Base-by-base conservation (phyloP, 495 filamentous ascomycete species). In the Penicillium robsamsonii region DNA sequence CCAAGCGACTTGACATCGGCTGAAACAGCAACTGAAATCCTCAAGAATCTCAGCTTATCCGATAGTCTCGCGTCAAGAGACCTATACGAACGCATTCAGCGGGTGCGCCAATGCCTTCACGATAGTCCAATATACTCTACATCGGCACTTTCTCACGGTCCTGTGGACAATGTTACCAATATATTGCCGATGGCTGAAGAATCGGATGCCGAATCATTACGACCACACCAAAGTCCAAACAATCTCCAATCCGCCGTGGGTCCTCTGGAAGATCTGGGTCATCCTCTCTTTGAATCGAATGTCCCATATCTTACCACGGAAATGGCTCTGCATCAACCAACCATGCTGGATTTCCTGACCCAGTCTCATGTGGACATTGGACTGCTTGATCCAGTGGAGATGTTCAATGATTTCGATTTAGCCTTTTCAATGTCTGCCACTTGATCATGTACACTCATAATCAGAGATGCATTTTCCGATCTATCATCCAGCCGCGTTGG, bases 341-440 rank as follows among this genome's bases (percentile, higher is more conserved):
- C 67, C 4, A 72, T 74, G 71, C 63, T 71, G 50, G 64, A 72
- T 24, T 74, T 74, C 15, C 57, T 72, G 3, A 64, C 68, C 15
- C 70, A 69, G 63, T 62, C 66, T 15, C 56, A 67, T 46, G 44
- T 68, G 12, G 65, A 71, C 55, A 43, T 71, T 29, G 69, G 66
- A 7, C 55, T 67, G 22, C 47, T 69, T 37, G 60, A 72, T 45
- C 61, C 65, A 9, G 63, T 68, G 48, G 70, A 69, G 56, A 64
- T 62, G 15, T 67, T 63, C 35, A 58, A 62, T 38, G 55, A 55
- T 37, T 62, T 62, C 15, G 60, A 62, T 49, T 17, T 50, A 10
- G 56, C 51, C 3, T 55, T 58, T 40, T 53, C 52, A 3, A 53
- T 45, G 42, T 53, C 49, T 30, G 2, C 24, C 13, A 15, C 31